Percentiles rank a stretch among this genome's conserved stretches.
Evolutionary conservation across 1,284 basidiomycete genomes (phyloP).

Genomic region (Papiliotrema terrestris): DNA sequence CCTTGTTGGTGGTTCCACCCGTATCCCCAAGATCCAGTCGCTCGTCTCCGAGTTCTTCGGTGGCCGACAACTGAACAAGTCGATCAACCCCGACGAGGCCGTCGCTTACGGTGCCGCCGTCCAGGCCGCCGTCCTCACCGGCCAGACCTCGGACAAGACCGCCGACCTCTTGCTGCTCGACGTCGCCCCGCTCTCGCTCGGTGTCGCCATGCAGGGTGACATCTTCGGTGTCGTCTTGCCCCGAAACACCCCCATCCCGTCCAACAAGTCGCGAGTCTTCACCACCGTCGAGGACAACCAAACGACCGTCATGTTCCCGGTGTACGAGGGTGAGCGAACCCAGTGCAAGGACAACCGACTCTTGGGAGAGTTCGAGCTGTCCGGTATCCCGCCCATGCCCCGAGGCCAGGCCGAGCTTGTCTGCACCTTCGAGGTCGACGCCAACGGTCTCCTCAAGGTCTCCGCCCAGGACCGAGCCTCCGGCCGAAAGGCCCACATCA

Average conservation of each 20-base stretch:
- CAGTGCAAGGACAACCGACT: conserved; percentile 96
- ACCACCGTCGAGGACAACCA: conserved; percentile 99
- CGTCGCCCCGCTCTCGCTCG: conserved; percentile 91
- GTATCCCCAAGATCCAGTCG: conserved; percentile 98
- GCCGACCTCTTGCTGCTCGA: conserved; percentile 92
- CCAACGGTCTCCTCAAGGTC: conserved; percentile 89
- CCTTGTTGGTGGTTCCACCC: conserved; percentile 98
- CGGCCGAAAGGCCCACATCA: conserved; percentile 91
- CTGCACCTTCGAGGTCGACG: conserved; percentile 95
- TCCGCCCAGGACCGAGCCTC: conserved; percentile 92
- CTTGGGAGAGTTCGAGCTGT: conserved; percentile 96
- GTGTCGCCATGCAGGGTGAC: conserved; percentile 98
- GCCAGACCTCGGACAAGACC: conserved; percentile 93
- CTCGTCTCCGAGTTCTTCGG: conserved; percentile 98
- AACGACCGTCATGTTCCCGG: conserved; percentile 95
- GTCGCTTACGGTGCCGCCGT: conserved; percentile 95
- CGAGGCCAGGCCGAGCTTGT: conserved; percentile 94
- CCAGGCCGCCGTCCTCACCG: conserved; percentile 92
- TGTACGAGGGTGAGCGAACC: conserved; percentile 96
- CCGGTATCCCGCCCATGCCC: conserved; percentile 92
- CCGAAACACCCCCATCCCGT: conserved; percentile 94
- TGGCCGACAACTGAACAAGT: conserved; percentile 97
- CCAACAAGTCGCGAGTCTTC: conserved; percentile 93
- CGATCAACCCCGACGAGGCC: conserved; percentile 93
- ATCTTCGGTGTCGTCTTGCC: conserved; percentile 95